These are phyloP conservation scores for Daldinia concentrica DNA, from an alignment of 495 filamentous ascomycete species.

Conservation along the genomic window DNA sequence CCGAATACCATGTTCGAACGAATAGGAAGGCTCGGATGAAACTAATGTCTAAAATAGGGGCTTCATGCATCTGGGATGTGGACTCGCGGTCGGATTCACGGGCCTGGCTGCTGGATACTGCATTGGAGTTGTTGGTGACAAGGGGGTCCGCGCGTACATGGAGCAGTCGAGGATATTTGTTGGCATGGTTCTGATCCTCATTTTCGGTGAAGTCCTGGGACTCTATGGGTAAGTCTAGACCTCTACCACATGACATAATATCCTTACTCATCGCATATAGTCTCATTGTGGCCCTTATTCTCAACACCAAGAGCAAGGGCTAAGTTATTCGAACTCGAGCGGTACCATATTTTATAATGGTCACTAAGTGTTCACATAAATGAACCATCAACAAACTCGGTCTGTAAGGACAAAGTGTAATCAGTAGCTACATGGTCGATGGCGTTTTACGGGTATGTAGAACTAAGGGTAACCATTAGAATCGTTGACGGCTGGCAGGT, in stretches of 20 bases:
- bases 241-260: background rate
- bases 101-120: slow-evolving; percentile 97
- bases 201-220: slow-evolving; percentile 97
- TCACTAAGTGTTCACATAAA: slow-evolving; percentile 19
- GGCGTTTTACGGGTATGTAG: slow-evolving; percentile 47
- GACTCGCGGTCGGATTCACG: slow-evolving; percentile 89
- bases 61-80: slow-evolving; percentile 91
- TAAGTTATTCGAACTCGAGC: slow-evolving; percentile 36
- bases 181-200: slow-evolving; percentile 97
- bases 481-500: slow-evolving; percentile 37
- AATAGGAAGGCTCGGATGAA: background rate
- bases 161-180: slow-evolving; percentile 94
- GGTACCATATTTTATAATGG: slow-evolving; percentile 8
- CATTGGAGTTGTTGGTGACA: slow-evolving; percentile 95
- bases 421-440: slow-evolving; percentile 43
- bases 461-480: slow-evolving; percentile 36
- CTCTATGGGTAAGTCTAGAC: slow-evolving; percentile 83
- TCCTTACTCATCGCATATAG: slow-evolving; percentile 37
- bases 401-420: slow-evolving; percentile 40
- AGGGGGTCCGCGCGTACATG: slow-evolving; percentile 94
- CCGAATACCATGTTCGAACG: background rate
- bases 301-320: slow-evolving; percentile 65
- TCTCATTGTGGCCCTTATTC: slow-evolving; percentile 62
- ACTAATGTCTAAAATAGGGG: slow-evolving; percentile 62
- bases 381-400: slow-evolving; percentile 21